Evolutionary conservation across 2,329 filamentous ascomycete species (phyloP), one percentile per base, ranked within the genome.

Genomic region (Fusarium bactridioides): DNA sequence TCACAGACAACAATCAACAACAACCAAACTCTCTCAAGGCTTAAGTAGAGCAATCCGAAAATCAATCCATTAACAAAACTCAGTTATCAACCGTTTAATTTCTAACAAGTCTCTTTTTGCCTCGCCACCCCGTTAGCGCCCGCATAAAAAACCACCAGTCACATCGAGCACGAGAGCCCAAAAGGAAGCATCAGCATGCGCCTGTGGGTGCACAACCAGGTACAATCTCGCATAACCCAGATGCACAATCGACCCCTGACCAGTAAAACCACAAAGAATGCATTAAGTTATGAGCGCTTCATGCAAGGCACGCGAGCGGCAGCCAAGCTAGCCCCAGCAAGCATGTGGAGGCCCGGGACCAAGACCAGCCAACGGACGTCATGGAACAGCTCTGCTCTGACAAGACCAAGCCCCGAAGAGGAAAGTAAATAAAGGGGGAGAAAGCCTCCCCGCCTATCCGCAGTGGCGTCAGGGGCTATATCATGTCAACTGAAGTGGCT

Each of bases 351-450:
- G 68, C 47, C n/a, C 19, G 21, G 57, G 29, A 54, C 48, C 40
- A 61, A 21, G 48, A 29, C 47, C 47, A 51, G 58, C 70, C 70
- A 74, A 73, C 67, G 50, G 50, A 64, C 57, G 67, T 45, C 45
- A 58, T 64, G 43, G 54, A 73, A 67, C 54, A 33, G 70, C 56
- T 55, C 53, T 59, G 29, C 61, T 62, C 40, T 33, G 41, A 70
- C 57, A 48, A 58, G 56, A 38, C 59, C 54, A 66, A 38, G 59
- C 59, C 54, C 69, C 64, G 41, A 61, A 61, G 41, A 61, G 71
- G 71, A 72, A 74, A 74, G 70, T 68, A 73, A 71, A 73, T 71
- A 73, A 73, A 74, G 71, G 71, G 66, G 64, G 54, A 45, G 53
- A 62, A 63, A 57, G 27, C 23, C 50, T 65, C 67, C 62, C 70